Conservation (phyloP, 768 basidiomycete species). For the Multifurca ochricompacta region DNA sequence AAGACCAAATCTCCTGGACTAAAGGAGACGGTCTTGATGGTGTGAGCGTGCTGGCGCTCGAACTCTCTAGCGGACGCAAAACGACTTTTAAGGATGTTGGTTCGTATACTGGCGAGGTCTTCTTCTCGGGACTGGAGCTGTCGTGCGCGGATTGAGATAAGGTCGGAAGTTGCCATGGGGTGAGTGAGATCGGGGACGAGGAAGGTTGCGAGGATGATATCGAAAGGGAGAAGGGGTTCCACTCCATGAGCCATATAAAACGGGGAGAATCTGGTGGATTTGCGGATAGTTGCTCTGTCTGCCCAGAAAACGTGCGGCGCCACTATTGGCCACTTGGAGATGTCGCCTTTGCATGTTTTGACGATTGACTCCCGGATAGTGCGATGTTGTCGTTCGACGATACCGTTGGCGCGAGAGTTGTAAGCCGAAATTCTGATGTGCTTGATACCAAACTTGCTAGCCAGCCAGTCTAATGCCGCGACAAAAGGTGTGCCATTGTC, state of each 20-base stretch:
- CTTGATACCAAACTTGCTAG: slow-evolving; percentile 26
- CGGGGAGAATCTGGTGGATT: slow-evolving; percentile 29
- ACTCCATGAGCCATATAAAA: slow-evolving; percentile 18
- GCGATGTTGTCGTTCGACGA: slow-evolving; percentile 29
- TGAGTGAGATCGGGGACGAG: too few species aligned
- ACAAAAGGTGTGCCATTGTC: too few species aligned
- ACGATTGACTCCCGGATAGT: slow-evolving; percentile 21
- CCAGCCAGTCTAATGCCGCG: background rate
- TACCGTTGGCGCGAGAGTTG: too few species aligned
- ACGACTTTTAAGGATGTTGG: too few species aligned
- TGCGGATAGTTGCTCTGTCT: slow-evolving; percentile 28
- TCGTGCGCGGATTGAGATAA: slow-evolving; percentile 12
- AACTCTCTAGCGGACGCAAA: too few species aligned
- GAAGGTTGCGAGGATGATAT: too few species aligned
- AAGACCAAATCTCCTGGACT: too few species aligned
- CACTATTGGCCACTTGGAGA: slow-evolving; percentile 28
- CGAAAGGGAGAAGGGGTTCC: slow-evolving; percentile 21
- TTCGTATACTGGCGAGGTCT: background rate
- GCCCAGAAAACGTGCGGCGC: slow-evolving; percentile 31
- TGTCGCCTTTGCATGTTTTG: slow-evolving; percentile 30
- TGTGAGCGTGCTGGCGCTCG: too few species aligned
- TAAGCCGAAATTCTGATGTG: slow-evolving; percentile 37
- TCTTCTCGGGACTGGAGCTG: slow-evolving; percentile 15
- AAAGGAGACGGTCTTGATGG: too few species aligned
- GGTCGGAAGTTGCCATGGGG: slow-evolving; percentile 9